Evolutionary conservation across 2,329 filamentous ascomycete genomes (phyloP).

Genomic region (Raffaelea deltoideospora): DNA sequence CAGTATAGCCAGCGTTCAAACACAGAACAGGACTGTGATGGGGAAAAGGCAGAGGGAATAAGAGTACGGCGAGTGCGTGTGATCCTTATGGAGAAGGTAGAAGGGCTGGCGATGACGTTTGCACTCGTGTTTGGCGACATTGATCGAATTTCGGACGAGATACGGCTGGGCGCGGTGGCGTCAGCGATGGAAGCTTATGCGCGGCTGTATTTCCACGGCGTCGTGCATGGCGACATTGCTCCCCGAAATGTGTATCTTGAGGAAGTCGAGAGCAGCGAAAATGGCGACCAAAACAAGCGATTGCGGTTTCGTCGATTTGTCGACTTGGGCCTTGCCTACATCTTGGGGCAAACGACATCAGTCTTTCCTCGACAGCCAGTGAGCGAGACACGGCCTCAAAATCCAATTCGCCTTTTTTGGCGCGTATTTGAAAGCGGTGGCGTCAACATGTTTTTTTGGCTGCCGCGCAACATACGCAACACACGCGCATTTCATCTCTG

Average conservation of each 20-base stretch:
- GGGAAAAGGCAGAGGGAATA: too few species aligned
- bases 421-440: slow-evolving; percentile 7
- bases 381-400: slow-evolving; percentile 5
- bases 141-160: neutral
- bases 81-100: slow-evolving; percentile 5
- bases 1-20: neutral
- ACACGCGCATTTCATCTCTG: slow-evolving; percentile 5
- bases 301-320: slow-evolving; percentile 7
- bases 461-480: slow-evolving; percentile 5
- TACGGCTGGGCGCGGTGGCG: slow-evolving; percentile 4
- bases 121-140: slow-evolving; percentile 7
- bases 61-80: slow-evolving; percentile 5
- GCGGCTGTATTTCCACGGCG: slow-evolving; percentile 5
- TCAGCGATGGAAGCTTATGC: slow-evolving; percentile 7
- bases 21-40: too few species aligned
- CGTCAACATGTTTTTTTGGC: slow-evolving; percentile 8
- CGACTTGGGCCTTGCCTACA: slow-evolving; percentile 7
- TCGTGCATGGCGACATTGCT: slow-evolving; percentile 8
- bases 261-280: neutral
- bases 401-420: slow-evolving; percentile 9
- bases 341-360: slow-evolving; percentile 3
- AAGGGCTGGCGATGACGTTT: slow-evolving; percentile 4
- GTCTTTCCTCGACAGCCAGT: neutral
- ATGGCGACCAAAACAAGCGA: too few species aligned
- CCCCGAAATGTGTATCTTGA: slow-evolving; percentile 9